These are phyloP conservation scores for Kondoa malvinella DNA, from an alignment of 768 basidiomycete species.

Conservation along the genomic window DNA sequence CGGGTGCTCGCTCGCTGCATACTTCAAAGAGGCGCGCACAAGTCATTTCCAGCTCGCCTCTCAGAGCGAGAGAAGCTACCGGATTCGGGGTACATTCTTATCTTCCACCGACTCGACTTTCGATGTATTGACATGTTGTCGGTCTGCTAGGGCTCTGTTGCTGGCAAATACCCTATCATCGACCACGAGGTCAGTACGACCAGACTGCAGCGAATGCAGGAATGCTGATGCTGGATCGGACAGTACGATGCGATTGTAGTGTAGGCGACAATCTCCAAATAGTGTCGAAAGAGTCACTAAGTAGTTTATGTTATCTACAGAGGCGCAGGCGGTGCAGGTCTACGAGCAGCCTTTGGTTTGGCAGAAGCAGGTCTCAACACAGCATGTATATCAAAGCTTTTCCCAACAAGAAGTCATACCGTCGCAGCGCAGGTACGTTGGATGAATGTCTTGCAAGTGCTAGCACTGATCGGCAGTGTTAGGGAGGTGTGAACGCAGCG, in stretches of 20 bases:
- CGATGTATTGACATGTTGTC: constrained; percentile 15
- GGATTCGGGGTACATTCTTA: constrained; percentile 27
- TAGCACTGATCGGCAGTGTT: background rate
- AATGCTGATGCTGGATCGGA: background rate
- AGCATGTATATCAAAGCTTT: constrained; percentile 91
- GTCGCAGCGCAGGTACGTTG: constrained; percentile 76
- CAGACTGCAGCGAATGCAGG: constrained; percentile 1
- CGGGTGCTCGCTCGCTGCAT: constrained; percentile 36
- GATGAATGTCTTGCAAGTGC: background rate
- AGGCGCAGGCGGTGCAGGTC: constrained; percentile 80
- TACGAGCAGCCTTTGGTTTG: constrained; percentile 93
- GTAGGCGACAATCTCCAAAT: constrained; percentile 39
- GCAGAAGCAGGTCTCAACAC: constrained; percentile 98
- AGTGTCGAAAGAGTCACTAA: background rate
- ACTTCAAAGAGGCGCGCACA: constrained; percentile 45
- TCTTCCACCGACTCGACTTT: constrained; percentile 10
- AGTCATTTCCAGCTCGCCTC: constrained; percentile 53
- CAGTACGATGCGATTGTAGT: constrained; percentile 90
- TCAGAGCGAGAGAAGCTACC: constrained; percentile 66
- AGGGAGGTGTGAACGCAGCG: constrained; percentile 97
- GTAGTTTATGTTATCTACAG: constrained; percentile 43
- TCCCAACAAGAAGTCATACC: constrained; percentile 95
- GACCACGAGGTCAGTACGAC: constrained; percentile 55
- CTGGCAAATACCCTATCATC: constrained; percentile 81
- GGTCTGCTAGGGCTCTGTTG: constrained; percentile 40